Evolutionary conservation across 176 grass and related monocot species (phyloP), one percentile per base, ranked within the genome.

Genomic region (Zea luxurians): DNA sequence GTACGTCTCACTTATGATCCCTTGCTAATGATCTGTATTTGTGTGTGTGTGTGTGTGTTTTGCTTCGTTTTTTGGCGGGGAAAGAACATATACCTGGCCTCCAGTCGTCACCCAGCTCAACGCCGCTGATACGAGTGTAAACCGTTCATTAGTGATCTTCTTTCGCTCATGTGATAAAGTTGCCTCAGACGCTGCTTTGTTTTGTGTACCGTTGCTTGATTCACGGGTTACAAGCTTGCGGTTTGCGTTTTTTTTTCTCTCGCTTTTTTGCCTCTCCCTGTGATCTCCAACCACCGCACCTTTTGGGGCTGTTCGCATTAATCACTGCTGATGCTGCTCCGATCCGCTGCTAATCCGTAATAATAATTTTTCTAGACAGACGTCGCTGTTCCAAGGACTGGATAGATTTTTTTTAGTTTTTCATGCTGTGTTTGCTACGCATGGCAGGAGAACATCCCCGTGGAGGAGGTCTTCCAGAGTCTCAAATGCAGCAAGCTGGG

Each of bases 391-490:
- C 8, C 35, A 59, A 46, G 41, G 53, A 27, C n/a, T 49, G 13
- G 3, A 20, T 4, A 17, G 12, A 5, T 36, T 63, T 27, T 27
- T 27, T 50, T 10, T 57, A 17, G 36, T 75, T 27, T 12, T 37
- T 20, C 5, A 5, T 35, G 60, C 3, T 3, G 10, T 42, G 36
- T 64, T 43, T 7, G 6, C 18, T n/a, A 49, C 45, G 3, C 45
- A 21, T 90, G 49, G 53, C 75, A 99, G 96, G 96, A 99, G 73
- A 43, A 87, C 64, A 93, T 99, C 72, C 92, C 96, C 10, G 52
- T 99, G 38, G 90, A 93, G 79, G 96, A 99, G 79, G 96, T 99
- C 34, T 91, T 99, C 66, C 78, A 95, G 71, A 75, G 79, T n/a
- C 84, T 99, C 13, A 87, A 88, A 77, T 95, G 96, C 82, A 77